A percentile compares a stretch with the other conserved stretches of the same genome.
Evolutionary conservation across 2,329 filamentous ascomycete genomes (phyloP).

Genomic region (Sclerotiophoma versabilis): DNA sequence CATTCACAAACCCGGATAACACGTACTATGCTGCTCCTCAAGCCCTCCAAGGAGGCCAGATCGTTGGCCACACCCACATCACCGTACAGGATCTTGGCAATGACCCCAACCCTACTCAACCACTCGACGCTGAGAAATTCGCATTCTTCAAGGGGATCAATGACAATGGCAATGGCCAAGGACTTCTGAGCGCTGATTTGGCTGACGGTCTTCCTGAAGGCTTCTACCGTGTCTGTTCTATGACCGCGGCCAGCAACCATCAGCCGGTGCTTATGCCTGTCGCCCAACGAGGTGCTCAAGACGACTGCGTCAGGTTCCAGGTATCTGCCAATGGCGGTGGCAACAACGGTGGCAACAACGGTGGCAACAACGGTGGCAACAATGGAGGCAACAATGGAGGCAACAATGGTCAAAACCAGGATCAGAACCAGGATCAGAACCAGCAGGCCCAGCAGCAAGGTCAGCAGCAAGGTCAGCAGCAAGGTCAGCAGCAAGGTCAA

Average conservation of each 20-base stretch:
- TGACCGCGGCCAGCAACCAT: constrained; percentile 61
- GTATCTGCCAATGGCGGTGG: constrained; percentile 38
- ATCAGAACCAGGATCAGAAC: constrained; percentile 3
- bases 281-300: constrained; percentile 62
- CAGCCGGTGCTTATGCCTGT: constrained; percentile 66
- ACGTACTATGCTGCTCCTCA: constrained; percentile 66
- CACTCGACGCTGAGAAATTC: constrained; percentile 55
- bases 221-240: constrained; percentile 60
- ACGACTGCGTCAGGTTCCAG: constrained; percentile 61
- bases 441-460: constrained; percentile 23
- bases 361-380: constrained; percentile 8
- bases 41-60: constrained; percentile 51
- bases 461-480: constrained; percentile 5
- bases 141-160: constrained; percentile 67
- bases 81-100: constrained; percentile 59
- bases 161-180: constrained; percentile 57
- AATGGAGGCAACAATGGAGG: constrained; percentile 1
- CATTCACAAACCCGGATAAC: constrained; percentile 61
- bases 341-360: constrained; percentile 17
- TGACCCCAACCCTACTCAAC: constrained; percentile 44
- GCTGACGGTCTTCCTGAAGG: constrained; percentile 57
- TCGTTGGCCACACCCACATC: constrained; percentile 60
- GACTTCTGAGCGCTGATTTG: constrained; percentile 55
- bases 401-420: constrained; percentile 5
- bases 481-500: constrained; percentile 5